A percentile compares a stretch with the other conserved stretches of the same genome.
Evolutionary conservation across 306 rosid species (phyloP).

Genomic region (Pyrus communis): DNA sequence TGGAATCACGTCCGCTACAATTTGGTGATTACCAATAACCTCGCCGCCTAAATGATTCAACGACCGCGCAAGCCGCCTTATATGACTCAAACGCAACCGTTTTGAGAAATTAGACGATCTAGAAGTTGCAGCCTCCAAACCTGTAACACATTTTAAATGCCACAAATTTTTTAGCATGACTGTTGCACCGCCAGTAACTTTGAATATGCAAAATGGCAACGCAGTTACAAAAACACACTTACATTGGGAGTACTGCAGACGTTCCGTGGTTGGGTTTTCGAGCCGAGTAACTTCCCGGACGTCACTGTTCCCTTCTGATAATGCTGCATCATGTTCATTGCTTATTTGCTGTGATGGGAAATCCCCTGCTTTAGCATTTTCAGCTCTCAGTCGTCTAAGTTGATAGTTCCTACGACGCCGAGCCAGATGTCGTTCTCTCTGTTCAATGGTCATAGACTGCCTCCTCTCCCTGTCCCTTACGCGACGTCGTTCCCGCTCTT

Average conservation of each 20-base stretch:
- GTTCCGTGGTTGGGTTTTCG: background rate
- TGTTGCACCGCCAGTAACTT: no score
- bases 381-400: conserved; percentile 63
- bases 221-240: background rate
- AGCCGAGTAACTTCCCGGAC: background rate
- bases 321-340: background rate
- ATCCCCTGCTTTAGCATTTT: conserved; percentile 15
- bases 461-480: conserved; percentile 69
- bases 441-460: conserved; percentile 75
- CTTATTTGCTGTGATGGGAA: conserved; percentile 24
- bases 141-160: background rate
- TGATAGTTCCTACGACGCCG: conserved; percentile 84
- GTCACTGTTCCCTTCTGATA: conserved; percentile 15
- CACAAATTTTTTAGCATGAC: no score
- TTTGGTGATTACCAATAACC: conserved; percentile 9
- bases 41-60: conserved; percentile 16
- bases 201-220: no score
- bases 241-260: background rate
- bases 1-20: conserved; percentile 19
- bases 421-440: conserved; percentile 71
- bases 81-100: conserved; percentile 43
- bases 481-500: conserved; percentile 71
- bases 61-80: conserved; percentile 49
- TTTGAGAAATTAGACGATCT: conserved; percentile 15
- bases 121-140: conserved; percentile 32